Evolutionary conservation across 257 asterid genomes (phyloP).

Genomic region (Osmanthus fragrans): DNA sequence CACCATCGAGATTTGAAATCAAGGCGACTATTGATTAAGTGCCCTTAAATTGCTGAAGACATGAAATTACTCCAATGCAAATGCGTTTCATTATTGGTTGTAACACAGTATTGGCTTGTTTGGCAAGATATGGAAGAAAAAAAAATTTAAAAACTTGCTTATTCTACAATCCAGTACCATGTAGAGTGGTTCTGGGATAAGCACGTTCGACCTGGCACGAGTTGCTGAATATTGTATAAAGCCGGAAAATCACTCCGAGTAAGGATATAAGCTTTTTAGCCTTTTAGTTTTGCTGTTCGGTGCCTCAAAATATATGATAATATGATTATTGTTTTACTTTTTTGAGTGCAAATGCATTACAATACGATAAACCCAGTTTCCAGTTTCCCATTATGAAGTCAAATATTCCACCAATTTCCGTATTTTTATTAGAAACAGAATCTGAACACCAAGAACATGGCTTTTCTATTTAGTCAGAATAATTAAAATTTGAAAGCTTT

Average conservation of each 20-base stretch:
- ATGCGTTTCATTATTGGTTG: neutral
- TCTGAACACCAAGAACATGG: neutral
- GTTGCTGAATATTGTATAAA: neutral
- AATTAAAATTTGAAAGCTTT: neutral
- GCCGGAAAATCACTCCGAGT: neutral
- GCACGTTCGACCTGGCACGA: neutral
- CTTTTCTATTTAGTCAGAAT: neutral
- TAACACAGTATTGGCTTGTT: neutral
- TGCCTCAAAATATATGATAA: neutral
- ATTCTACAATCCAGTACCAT: neutral
- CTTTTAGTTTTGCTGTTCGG: neutral
- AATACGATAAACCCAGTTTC: neutral
- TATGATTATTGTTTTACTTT: too few relatives aligned
- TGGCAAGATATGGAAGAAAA: neutral
- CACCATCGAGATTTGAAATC: too few relatives aligned
- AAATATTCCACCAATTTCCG: neutral
- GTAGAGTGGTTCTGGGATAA: neutral
- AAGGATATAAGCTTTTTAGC: neutral
- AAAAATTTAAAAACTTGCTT: neutral
- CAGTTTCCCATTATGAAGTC: neutral
- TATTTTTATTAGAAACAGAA: neutral
- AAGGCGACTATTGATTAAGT: too few relatives aligned
- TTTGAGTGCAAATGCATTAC: too few relatives aligned
- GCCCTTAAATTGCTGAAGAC: too few relatives aligned
- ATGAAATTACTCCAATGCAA: neutral